Evolutionary conservation across 768 basidiomycete genomes (phyloP), one percentile per base, ranked within the genome.

Genomic region (Holtermanniella nyarrowii): DNA sequence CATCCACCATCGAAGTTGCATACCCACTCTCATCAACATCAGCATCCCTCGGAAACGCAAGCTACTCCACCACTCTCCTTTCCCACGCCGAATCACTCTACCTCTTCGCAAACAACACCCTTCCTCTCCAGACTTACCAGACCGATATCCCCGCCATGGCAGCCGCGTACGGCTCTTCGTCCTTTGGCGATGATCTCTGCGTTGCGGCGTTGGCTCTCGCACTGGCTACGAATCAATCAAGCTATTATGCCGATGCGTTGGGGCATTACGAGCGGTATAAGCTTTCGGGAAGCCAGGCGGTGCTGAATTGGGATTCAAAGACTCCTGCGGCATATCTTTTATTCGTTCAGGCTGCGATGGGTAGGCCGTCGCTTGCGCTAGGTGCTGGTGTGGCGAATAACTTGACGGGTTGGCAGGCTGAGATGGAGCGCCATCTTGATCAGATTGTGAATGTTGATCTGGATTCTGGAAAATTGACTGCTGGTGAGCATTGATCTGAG

Each of bases 241-340:
- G 74, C 2, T 74, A 79, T 49, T 87, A 82, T 61, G 64, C 76
- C 20, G 78, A 85, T 53, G 86, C 86, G 1, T 76, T 80, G 63
- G 66, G 73, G 5, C 80, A 79, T 63, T 88, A 82, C 67, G 62
- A 72, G 10, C 72, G 78, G 26, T 85, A 79, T 62, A 68, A 75
- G 21, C 75, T 91, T 0, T 68, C 71, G 2, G 75, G 75, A 1
- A 73, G 77, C 26, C 72, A 81, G 42, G 71, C 75, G 1, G 81
- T 84, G 4, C 85, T 89, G 72, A 90, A 90, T 66, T 96, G 90
- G 90, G 90, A 90, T 65, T 79, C 80, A 2, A 85, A 86, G 68
- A 80, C 78, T 1, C 84, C 87, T 1, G 90, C 82, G 2, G 63
- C 88, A 0, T 78, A 80, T 40, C 78, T 91, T 18, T 72, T 93